These are phyloP conservation scores for Thalassia testudinum DNA, from an alignment of 116 monocot species.

Conservation along the genomic window DNA sequence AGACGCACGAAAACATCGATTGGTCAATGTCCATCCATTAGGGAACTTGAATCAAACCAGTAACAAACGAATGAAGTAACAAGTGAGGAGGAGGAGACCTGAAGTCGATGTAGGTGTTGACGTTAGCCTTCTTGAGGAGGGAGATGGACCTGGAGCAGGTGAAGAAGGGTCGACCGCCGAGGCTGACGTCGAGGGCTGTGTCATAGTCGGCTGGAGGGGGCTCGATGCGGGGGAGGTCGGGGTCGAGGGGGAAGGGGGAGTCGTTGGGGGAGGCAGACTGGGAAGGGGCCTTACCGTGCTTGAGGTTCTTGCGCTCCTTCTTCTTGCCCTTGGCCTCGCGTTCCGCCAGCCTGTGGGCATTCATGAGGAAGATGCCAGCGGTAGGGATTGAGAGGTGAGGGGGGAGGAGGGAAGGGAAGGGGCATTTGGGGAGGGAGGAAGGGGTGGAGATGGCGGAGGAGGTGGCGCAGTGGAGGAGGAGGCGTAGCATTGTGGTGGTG, in stretches of 20 bases:
- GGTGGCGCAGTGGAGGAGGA: constrained; percentile 5
- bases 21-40: neutral
- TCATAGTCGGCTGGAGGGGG: too few relatives aligned
- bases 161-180: constrained; percentile 61
- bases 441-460: neutral
- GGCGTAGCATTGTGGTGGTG: constrained; percentile 7
- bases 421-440: neutral
- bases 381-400: constrained; percentile 3
- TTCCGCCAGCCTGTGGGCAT: constrained; percentile 2
- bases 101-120: constrained; percentile 69
- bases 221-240: constrained; percentile 16
- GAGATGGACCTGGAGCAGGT: constrained; percentile 37
- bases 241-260: constrained; percentile 31
- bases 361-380: constrained; percentile 5
- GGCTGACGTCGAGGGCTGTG: constrained; percentile 35
- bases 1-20: too few relatives aligned
- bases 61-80: neutral
- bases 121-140: constrained; percentile 21
- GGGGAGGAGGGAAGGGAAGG: neutral
- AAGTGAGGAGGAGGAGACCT: constrained; percentile 9
- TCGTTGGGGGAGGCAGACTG: neutral
- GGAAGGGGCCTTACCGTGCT: constrained; percentile 6
- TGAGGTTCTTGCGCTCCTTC: constrained; percentile 14
- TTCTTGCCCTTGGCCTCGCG: constrained; percentile 16
- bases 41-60: neutral